phyloP scores from a whole-genome alignment of 2,329 filamentous ascomycete genomes.

The Orbilia javanica region DNA sequence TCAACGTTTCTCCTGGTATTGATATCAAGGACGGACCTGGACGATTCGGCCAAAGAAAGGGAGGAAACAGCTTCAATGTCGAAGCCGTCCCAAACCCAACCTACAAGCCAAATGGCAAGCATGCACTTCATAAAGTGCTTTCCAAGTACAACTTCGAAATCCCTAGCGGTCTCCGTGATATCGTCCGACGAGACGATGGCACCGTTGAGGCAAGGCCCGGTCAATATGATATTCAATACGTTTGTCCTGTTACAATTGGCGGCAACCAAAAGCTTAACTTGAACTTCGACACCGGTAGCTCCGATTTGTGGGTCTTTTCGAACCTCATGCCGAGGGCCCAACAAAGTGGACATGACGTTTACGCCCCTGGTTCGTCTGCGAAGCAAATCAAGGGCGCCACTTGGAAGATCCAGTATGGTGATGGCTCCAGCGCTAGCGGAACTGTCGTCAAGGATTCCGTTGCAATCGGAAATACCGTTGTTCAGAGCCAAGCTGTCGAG shows the following conservation, averaged over 20 bases:
- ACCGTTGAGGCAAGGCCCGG: conserved; percentile 67
- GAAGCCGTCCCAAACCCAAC: conserved; percentile 65
- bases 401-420: conserved; percentile 63
- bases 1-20: conserved; percentile 52
- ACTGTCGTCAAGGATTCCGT: conserved; percentile 77
- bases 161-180: conserved; percentile 24
- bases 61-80: conserved; percentile 66
- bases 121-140: conserved; percentile 41
- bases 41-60: conserved; percentile 57
- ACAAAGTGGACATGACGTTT: conserved; percentile 71
- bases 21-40: conserved; percentile 42
- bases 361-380: conserved; percentile 68
- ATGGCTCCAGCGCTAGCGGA: conserved; percentile 74
- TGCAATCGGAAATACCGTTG: conserved; percentile 72
- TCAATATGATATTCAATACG: conserved; percentile 71
- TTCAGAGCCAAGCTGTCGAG: conserved; percentile 75
- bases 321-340: conserved; percentile 69
- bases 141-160: conserved; percentile 42
- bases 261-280: conserved; percentile 72
- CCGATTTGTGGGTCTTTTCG: conserved; percentile 80
- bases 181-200: conserved; percentile 60
- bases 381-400: conserved; percentile 67
- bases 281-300: conserved; percentile 78
- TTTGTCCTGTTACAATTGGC: conserved; percentile 75
- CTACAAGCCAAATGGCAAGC: conserved; percentile 61